phyloP scores from a whole-genome alignment of 202 grass and related monocot genomes.

The Dendrocalamus latiflorus region DNA sequence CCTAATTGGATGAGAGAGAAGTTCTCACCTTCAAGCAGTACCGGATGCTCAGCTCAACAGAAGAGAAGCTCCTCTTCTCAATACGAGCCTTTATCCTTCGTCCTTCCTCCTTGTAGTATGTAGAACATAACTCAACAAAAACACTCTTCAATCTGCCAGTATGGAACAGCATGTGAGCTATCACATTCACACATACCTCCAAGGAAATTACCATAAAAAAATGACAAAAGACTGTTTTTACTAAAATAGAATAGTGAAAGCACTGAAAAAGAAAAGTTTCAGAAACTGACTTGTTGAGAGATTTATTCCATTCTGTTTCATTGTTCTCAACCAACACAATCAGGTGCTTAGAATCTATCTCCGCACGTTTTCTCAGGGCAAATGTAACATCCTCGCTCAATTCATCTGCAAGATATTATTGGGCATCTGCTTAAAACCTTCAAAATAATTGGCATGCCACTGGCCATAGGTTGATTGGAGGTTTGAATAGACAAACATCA shows the following conservation, averaged over 20 bases:
- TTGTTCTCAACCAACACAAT: constrained; percentile 64
- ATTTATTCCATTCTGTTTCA: constrained; percentile 65
- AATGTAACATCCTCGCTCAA: constrained; percentile 71
- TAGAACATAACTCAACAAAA: constrained; percentile 76
- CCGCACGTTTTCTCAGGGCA: constrained; percentile 89
- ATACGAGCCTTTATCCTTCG: constrained; percentile 73
- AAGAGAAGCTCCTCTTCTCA: constrained; percentile 88
- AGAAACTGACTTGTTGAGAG: constrained; percentile 71
- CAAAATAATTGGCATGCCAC: neutral
- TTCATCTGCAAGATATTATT: constrained; percentile 59
- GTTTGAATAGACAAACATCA: too few species aligned
- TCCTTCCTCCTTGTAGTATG: constrained; percentile 91
- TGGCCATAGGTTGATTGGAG: constrained; percentile 1
- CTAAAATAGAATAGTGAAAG: constrained; percentile 1
- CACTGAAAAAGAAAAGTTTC: constrained; percentile 11
- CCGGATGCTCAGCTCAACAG: too few species aligned
- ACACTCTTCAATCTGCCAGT: constrained; percentile 58
- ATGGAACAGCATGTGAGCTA: neutral
- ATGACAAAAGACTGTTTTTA: neutral
- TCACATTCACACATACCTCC: constrained; percentile 8
- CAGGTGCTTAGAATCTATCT: constrained; percentile 81
- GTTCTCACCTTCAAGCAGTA: too few species aligned
- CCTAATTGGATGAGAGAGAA: too few species aligned
- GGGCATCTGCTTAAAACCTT: constrained; percentile 6
- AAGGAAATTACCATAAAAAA: constrained; percentile 17